phyloP scores from a whole-genome alignment of 768 basidiomycete species.

The Tricholoma flavovirens region DNA sequence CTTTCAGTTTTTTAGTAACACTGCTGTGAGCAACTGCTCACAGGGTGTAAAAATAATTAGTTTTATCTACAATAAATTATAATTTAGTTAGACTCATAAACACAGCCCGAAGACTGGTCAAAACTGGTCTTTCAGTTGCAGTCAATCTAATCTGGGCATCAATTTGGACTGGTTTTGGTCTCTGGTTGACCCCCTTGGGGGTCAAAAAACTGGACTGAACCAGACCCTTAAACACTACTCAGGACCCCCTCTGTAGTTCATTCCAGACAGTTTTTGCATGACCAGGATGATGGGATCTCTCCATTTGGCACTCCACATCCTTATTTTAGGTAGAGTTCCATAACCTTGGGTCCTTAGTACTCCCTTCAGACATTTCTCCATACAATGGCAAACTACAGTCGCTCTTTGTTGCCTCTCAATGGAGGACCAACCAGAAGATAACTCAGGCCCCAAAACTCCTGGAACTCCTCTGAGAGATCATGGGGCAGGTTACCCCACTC shows the following conservation, averaged over 20 bases:
- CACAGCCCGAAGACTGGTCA: no score
- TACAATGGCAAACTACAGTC: background rate
- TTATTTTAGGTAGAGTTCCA: background rate
- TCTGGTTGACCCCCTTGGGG: no score
- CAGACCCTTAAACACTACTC: no score
- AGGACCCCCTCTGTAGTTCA: background rate
- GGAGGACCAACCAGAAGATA: background rate
- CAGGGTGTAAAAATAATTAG: no score
- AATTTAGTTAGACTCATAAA: no score
- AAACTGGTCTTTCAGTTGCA: no score
- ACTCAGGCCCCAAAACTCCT: background rate
- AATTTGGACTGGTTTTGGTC: no score
- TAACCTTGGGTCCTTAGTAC: background rate
- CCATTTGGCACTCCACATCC: background rate
- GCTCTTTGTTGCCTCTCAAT: background rate
- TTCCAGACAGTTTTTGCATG: background rate
- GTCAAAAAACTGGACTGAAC: no score
- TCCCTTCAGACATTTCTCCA: background rate
- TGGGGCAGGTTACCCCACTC: background rate
- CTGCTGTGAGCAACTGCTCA: no score
- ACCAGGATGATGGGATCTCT: background rate
- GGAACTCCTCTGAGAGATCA: background rate
- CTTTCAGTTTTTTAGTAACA: no score
- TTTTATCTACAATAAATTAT: no score
- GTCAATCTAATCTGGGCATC: no score